A percentile compares a stretch with the other conserved stretches of the same genome.
phyloP scores from a whole-genome alignment of 2,329 filamentous ascomycete genomes.

The Amylocarpus encephaloides region DNA sequence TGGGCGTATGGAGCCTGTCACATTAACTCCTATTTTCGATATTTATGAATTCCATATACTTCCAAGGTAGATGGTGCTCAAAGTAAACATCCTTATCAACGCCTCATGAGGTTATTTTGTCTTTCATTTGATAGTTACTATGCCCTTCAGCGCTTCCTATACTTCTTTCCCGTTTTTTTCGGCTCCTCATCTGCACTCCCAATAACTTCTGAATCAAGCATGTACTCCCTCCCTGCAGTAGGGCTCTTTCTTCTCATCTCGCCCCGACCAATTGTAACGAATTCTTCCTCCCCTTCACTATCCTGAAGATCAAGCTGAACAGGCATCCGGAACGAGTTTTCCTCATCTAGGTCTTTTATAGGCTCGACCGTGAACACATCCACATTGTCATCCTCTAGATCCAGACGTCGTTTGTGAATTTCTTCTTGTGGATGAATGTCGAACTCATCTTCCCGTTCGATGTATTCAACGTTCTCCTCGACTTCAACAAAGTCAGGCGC shows the following conservation, averaged over 20 bases:
- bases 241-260: conserved; percentile 85
- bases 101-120: not conserved
- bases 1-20: not conserved
- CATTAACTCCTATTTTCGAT: not conserved
- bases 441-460: conserved; percentile 94
- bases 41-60: not conserved
- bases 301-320: conserved; percentile 89
- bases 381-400: conserved; percentile 88
- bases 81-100: not conserved
- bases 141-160: conserved; percentile 16
- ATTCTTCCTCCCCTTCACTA: conserved; percentile 93
- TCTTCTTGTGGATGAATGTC: conserved; percentile 96
- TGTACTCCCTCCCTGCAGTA: conserved; percentile 63
- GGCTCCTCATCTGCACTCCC: conserved; percentile 34
- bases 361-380: conserved; percentile 78
- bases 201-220: conserved; percentile 48
- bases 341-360: conserved; percentile 51
- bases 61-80: too few relatives aligned
- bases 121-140: not conserved
- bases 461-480: conserved; percentile 96
- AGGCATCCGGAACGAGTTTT: conserved; percentile 75
- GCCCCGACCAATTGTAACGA: conserved; percentile 60
- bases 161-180: conserved; percentile 20
- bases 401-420: conserved; percentile 81
- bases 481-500: conserved; percentile 96